Evolutionary conservation across 352 stramenopile species (phyloP), one percentile per base, ranked within the genome.

Genomic region (Pythium biforme): DNA sequence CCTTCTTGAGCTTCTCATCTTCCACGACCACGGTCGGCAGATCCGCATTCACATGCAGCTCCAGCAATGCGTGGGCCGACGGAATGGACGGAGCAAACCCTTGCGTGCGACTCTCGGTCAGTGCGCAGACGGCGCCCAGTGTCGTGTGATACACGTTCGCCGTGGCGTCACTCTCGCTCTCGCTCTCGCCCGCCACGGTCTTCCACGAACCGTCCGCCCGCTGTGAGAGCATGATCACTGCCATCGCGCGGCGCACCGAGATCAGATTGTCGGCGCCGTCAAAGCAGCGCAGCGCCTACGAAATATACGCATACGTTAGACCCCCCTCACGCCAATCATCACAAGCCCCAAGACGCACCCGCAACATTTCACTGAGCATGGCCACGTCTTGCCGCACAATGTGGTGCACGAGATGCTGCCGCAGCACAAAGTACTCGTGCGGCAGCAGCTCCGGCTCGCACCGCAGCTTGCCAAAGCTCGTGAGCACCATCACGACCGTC

Each of bases 361-460:
- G 70, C 29, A 93, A 63, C 10, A 81, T 88, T 55, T 93, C 86
- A 23, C 74, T 74, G 3, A 96, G 63, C 23, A 91, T 65, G n/a
- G 79, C 58, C 3, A 84, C 61, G 62, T 96, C 85, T 61, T 94
- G 83, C 20, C 84, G 86, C 20, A 83, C 73, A 47, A 97, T 70
- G 15, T 91, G 79, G 55, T 84, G 75, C 22, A 90, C 75, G 41
- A 97, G 72, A 55, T 96, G 85, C 62, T 95, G 80, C 6, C 78
- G 81, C 26, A 97, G 69, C 55, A 96, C 96, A n/a, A 85, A 87
- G 54, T 96, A 96, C 69, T 97, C 90, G 65, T 97, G 88, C 19
- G 89, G 86, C 41, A 97, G 75, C 43, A 97, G 74, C 22, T 96
- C 82, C 19, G 73, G 75, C 29, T 94, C 83, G 54, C 85, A 94